phyloP scores from a whole-genome alignment of 2,329 filamentous ascomycete genomes.

The Clarireedia monteithiana region DNA sequence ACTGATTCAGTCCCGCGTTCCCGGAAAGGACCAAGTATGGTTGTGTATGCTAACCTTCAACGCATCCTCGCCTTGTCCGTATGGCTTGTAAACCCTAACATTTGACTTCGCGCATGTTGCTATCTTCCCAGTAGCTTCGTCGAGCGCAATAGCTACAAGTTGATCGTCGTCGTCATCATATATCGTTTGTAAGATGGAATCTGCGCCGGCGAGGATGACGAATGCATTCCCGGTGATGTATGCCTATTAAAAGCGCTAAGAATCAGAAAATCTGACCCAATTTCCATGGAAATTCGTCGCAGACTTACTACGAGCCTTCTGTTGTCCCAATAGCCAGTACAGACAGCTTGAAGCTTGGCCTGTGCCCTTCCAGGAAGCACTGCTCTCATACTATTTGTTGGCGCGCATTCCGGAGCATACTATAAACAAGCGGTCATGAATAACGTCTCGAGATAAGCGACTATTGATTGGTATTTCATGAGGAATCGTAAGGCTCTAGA shows the following conservation, averaged over 20 bases:
- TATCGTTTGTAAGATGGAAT: slow-evolving; percentile 77
- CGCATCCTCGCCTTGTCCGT: slow-evolving; percentile 60
- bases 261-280: not conserved
- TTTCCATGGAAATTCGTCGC: slow-evolving; percentile 26
- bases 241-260: slow-evolving; percentile 41
- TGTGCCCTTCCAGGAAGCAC: slow-evolving; percentile 74
- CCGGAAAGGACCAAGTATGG: not conserved
- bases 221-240: slow-evolving; percentile 89
- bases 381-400: slow-evolving; percentile 55
- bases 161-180: slow-evolving; percentile 65
- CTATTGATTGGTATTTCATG: not conserved
- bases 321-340: slow-evolving; percentile 65
- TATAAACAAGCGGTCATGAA: not conserved
- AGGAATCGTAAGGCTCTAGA: not conserved
- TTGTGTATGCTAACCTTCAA: slow-evolving; percentile 53
- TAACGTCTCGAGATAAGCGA: not conserved
- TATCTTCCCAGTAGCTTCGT: slow-evolving; percentile 79
- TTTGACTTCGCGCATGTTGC: slow-evolving; percentile 60
- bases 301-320: slow-evolving; percentile 59
- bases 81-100: slow-evolving; percentile 72
- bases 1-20: slow-evolving; percentile 16
- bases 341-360: slow-evolving; percentile 69
- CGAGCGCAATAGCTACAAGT: slow-evolving; percentile 70
- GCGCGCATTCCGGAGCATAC: slow-evolving; percentile 14
- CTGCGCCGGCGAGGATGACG: slow-evolving; percentile 68